Evolutionary conservation across 768 basidiomycete species (phyloP), one percentile per base, ranked within the genome.

Genomic region (Kwoniella sp.): DNA sequence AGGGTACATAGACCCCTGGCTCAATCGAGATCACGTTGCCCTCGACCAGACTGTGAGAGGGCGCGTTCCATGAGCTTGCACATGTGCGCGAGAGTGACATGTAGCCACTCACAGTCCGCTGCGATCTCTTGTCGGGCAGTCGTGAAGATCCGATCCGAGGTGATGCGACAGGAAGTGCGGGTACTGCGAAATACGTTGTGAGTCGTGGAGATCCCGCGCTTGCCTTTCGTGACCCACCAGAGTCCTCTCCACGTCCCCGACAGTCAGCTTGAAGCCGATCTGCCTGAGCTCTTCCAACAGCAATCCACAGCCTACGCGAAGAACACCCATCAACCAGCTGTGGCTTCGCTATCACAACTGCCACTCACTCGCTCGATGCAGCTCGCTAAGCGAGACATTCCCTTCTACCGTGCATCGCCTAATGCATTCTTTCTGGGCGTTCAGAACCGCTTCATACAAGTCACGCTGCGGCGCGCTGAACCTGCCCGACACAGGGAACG

Each of bases 11-110:
- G 27, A 93, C 80, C 1, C 88, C 90, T 81, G 67, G 54, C 38
- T 95, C 92, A 53, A 96, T 80, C 0, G 92, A 95, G 37, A 95
- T 82, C 6, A 95, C 88, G 83, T 90, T 95, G 0, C 91, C 91
- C 6, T 80, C 79, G 56, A 83, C 80, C 49, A 96, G 71, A 22
- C 89, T 52, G 17, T 0, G 3, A 14, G 42, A 36, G 19, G 46
- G 4, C 54, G 19, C 14, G 36, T 26, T 43, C 37, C 46, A 26
- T 52, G 41, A 57, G 50, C 39, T 38, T 27, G 25, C 44, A 15
- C 12, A 23, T 46, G 3, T 36, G 14, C 20, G 23, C 19, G 40
- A 27, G 5, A 53, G 23, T 27, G 22, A 10, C 15, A 33, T 12
- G 31, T 14, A 29, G 15, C 6, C 5, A 59, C 72, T 57, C 31